These are phyloP conservation scores for Erysimum cheiri DNA, from an alignment of 441 rosid species.

Conservation along the genomic window DNA sequence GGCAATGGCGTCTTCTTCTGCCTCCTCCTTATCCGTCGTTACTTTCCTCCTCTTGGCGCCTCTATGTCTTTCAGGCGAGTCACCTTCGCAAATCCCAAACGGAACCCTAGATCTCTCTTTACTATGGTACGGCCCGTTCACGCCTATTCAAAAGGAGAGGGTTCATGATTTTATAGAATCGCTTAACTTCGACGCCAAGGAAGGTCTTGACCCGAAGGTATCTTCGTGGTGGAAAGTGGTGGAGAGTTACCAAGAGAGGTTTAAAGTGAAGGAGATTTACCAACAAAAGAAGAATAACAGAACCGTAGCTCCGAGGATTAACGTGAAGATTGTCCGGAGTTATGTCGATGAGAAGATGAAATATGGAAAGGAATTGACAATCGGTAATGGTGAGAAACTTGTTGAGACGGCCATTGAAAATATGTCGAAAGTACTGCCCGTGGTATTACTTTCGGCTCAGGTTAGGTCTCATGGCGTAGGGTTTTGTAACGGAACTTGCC, in stretches of 20 bases:
- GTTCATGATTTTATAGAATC: slow-evolving; percentile 58
- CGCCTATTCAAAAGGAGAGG: slow-evolving; percentile 49
- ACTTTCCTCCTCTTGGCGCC: slow-evolving; percentile 39
- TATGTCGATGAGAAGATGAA: slow-evolving; percentile 44
- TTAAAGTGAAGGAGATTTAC: slow-evolving; percentile 28
- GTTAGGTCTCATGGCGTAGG: slow-evolving; percentile 58
- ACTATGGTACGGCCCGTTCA: slow-evolving; percentile 67
- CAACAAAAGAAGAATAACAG: slow-evolving; percentile 22
- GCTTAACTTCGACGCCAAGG: slow-evolving; percentile 44
- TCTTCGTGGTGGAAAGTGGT: slow-evolving; percentile 66
- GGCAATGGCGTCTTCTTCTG: slow-evolving; percentile 34
- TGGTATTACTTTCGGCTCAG: slow-evolving; percentile 52
- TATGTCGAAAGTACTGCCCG: slow-evolving; percentile 42
- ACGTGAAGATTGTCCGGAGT: slow-evolving; percentile 48
- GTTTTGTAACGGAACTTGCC: slow-evolving; percentile 62
- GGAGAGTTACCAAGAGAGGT: slow-evolving; percentile 55
- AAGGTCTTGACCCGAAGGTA: slow-evolving; percentile 53
- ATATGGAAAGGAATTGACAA: slow-evolving; percentile 53
- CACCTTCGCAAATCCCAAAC: slow-evolving; percentile 32
- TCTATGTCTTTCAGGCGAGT: slow-evolving; percentile 27
- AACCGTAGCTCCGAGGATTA: slow-evolving; percentile 40
- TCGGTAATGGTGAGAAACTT: slow-evolving; percentile 41
- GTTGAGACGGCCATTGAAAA: slow-evolving; percentile 38
- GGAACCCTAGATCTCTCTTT: slow-evolving; percentile 58
- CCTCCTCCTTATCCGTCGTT: slow-evolving; percentile 31